Percentiles rank a stretch among this genome's conserved stretches.
Evolutionary conservation across 2,329 filamentous ascomycete species (phyloP).

Genomic region (Colletotrichum camelliae): DNA sequence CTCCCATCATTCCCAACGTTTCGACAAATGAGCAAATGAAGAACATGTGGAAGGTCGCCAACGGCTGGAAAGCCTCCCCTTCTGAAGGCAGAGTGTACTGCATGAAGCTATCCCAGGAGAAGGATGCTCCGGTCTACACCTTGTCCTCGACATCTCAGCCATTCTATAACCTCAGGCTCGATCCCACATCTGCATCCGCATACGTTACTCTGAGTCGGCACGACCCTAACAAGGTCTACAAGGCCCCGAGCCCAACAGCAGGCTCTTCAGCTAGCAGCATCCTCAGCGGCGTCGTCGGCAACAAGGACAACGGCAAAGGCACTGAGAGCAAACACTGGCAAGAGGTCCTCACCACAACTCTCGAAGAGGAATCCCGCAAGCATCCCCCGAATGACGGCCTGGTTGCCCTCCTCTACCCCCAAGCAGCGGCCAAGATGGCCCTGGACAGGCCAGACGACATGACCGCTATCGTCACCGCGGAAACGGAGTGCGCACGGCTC

Average conservation of each 20-base stretch:
- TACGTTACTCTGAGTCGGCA: slow-evolving; percentile 64
- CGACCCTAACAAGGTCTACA: slow-evolving; percentile 65
- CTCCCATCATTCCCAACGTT: slow-evolving; percentile 52
- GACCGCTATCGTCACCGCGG: slow-evolving; percentile 65
- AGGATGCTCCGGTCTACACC: slow-evolving; percentile 70
- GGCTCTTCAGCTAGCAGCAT: slow-evolving; percentile 33
- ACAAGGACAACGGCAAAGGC: slow-evolving; percentile 32
- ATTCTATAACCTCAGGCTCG: slow-evolving; percentile 70
- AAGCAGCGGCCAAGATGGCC: slow-evolving; percentile 67
- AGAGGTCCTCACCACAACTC: slow-evolving; percentile 61
- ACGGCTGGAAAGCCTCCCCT: slow-evolving; percentile 69
- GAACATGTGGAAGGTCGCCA: slow-evolving; percentile 71
- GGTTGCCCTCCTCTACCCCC: slow-evolving; percentile 72
- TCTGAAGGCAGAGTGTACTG: slow-evolving; percentile 65
- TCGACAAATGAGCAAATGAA: slow-evolving; percentile 67
- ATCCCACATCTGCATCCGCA: slow-evolving; percentile 68
- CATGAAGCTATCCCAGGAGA: slow-evolving; percentile 59
- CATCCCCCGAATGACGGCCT: slow-evolving; percentile 65
- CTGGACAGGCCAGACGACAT: slow-evolving; percentile 65
- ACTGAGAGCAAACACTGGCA: slow-evolving; percentile 57
- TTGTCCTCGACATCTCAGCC: slow-evolving; percentile 67
- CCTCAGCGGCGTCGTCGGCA: slow-evolving; percentile 35
- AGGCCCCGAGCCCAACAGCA: slow-evolving; percentile 39
- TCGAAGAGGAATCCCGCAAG: slow-evolving; percentile 59
- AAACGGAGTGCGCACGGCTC: slow-evolving; percentile 72